Evolutionary conservation across 2,329 filamentous ascomycete species (phyloP), one percentile per base, ranked within the genome.

Genomic region (Dendryphion nanum): DNA sequence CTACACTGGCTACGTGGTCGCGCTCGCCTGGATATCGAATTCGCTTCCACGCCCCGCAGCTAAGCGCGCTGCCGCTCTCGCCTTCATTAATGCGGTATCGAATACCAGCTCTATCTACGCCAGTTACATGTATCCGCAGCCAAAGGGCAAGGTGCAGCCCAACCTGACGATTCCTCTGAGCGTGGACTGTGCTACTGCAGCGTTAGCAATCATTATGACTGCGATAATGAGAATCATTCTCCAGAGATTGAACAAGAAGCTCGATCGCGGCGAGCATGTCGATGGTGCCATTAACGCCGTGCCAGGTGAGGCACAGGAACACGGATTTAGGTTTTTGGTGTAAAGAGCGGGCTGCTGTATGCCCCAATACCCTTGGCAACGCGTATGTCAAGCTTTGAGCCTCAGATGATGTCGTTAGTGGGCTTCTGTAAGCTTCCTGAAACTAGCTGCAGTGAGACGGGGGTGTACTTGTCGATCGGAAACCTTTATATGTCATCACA

Each of bases 21-120:
- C 75, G 2, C 69, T 87, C 4, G 77, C 82, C 2, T 93, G 86
- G 86, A 88, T 90, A 47, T 81, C 77, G 32, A 87, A 85, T 57
- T 84, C 82, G 1, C 74, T 91, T 35, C 85, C 86, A 0, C 78
- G 86, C 4, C 86, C 87, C 3, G 83, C 85, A 0, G 81, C 85
- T 2, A 90, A 90, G 68, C 77, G 85, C 42, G 81, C 82, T 2
- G 79, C 84, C 0, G 85, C 84, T 0, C 62, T 91, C 4, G 86
- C 85, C 1, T 81, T 84, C 44, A 87, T 90, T 64, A 91, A 91
- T 56, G 82, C 82, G 2, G 73, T 87, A 7, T 79, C 76, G 14
- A 89, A 90, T 58, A 73, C 75, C 8, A 79, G 78, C 29, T 81
- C 76, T 33, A 89, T 90, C 47, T 89, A 84, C 54, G 80, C 81